These are phyloP conservation scores for Boletus rubescentipes DNA, from an alignment of 768 basidiomycete genomes.

Conservation along the genomic window DNA sequence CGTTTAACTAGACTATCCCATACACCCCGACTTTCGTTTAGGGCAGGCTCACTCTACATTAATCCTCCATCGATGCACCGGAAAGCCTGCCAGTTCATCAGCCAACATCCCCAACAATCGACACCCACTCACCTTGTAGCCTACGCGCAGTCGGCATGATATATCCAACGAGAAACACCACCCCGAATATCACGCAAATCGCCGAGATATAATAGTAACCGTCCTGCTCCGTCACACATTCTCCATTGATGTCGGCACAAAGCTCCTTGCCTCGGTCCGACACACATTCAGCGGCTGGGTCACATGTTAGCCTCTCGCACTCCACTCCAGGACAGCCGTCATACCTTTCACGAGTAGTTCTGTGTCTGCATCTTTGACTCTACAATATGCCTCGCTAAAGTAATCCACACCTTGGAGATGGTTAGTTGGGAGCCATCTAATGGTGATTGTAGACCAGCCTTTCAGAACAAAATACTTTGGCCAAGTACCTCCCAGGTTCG, in stretches of 20 bases:
- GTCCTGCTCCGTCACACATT: constrained; percentile 81
- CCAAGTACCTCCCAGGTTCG: constrained; percentile 98
- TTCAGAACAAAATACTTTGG: constrained; percentile 95
- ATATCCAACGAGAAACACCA: constrained; percentile 67
- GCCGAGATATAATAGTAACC: constrained; percentile 88
- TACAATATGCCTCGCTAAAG: constrained; percentile 83
- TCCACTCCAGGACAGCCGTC: constrained; percentile 2
- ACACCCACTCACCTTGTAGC: constrained; percentile 69
- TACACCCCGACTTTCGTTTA: constrained; percentile 22
- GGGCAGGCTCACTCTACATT: constrained; percentile 39
- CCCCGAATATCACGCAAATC: constrained; percentile 79
- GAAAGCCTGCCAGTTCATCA: constrained; percentile 49
- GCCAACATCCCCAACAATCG: constrained; percentile 5
- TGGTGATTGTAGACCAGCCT: constrained; percentile 40
- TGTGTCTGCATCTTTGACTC: constrained; percentile 57
- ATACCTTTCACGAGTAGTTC: constrained; percentile 57
- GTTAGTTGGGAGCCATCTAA: constrained; percentile 7
- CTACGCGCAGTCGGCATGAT: constrained; percentile 82
- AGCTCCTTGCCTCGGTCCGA: constrained; percentile 85
- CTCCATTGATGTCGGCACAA: constrained; percentile 74
- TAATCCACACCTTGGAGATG: constrained; percentile 69
- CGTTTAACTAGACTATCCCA: constrained; percentile 18
- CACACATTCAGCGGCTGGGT: constrained; percentile 79
- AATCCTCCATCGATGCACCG: constrained; percentile 71
- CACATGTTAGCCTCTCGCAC: constrained; percentile 8